Percentiles rank a stretch among this genome's conserved stretches.
Conservation (phyloP, 352 stramenopile species). For the Phytophthora podocarpi region DNA sequence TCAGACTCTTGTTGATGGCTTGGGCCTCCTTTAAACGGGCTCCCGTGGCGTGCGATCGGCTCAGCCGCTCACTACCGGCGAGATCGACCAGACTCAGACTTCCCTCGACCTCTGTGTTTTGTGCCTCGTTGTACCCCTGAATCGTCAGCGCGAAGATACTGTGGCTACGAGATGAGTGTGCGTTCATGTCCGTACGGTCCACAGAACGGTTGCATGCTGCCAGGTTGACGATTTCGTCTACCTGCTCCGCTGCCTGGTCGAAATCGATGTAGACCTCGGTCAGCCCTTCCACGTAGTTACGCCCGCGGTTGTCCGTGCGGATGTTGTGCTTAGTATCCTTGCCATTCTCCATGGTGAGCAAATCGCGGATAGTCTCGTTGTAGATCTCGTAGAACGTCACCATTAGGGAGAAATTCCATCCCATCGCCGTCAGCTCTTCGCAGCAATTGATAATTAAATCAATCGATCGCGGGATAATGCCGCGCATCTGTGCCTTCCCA, state of each 20-base stretch:
- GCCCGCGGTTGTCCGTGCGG: conserved; percentile 77
- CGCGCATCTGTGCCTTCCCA: conserved; percentile 94
- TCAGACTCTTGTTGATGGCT: conserved; percentile 99
- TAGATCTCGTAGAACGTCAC: conserved; percentile 99
- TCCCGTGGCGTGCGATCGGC: conserved; percentile 91
- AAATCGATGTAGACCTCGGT: conserved; percentile 83
- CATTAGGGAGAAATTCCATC: conserved; percentile 96
- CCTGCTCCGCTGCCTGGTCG: conserved; percentile 79
- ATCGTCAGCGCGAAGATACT: conserved; percentile 98
- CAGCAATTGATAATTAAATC: conserved; percentile 90
- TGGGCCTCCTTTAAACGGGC: conserved; percentile 96
- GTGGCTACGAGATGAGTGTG: conserved; percentile 97
- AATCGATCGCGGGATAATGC: conserved; percentile 98
- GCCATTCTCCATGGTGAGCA: conserved; percentile 82
- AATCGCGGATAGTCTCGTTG: conserved; percentile 99
- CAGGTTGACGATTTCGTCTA: conserved; percentile 88
- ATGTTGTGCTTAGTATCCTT: conserved; percentile 74
- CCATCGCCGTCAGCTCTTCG: conserved; percentile 70
- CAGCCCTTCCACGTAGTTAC: conserved; percentile 90
- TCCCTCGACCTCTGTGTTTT: conserved; percentile 92
- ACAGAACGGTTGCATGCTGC: conserved; percentile 96
- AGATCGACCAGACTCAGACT: conserved; percentile 93
- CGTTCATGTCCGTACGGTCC: conserved; percentile 98
- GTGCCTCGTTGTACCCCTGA: conserved; percentile 81
- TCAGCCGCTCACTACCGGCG: conserved; percentile 97